Evolutionary conservation across 768 basidiomycete genomes (phyloP).

Genomic region (Phanerochaete carnosa): DNA sequence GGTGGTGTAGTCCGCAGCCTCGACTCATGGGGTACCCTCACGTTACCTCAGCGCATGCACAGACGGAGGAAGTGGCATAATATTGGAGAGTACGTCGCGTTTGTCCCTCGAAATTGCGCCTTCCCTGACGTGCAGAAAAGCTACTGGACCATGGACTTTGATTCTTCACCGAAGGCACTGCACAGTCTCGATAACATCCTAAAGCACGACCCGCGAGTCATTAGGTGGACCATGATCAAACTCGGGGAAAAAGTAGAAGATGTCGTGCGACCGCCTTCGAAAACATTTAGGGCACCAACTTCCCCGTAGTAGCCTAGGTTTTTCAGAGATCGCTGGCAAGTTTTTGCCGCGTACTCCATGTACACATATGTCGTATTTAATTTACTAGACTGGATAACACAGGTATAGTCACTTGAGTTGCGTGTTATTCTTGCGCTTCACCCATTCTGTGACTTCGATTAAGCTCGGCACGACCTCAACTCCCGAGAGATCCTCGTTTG

Average conservation of each 20-base stretch:
- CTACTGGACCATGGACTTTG: slow-evolving; percentile 91
- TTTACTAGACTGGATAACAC: neutral
- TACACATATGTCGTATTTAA: slow-evolving; percentile 5
- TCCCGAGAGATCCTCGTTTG: slow-evolving; percentile 37
- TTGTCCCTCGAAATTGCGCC: neutral
- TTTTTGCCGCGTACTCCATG: neutral
- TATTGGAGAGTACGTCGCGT: slow-evolving; percentile 72
- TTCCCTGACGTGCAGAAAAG: slow-evolving; percentile 33
- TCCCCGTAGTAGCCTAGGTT: neutral
- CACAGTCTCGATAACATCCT: slow-evolving; percentile 62
- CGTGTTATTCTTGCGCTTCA: slow-evolving; percentile 20
- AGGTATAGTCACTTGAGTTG: neutral
- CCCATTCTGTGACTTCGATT: slow-evolving; percentile 34
- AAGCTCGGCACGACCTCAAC: slow-evolving; percentile 38
- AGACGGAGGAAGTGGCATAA: slow-evolving; percentile 52
- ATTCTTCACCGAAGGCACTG: slow-evolving; percentile 74
- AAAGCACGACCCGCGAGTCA: slow-evolving; percentile 76
- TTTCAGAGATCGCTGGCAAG: neutral
- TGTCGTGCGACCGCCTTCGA: slow-evolving; percentile 41
- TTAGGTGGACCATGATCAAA: slow-evolving; percentile 80
- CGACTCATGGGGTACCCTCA: slow-evolving; percentile 68
- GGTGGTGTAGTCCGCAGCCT: slow-evolving; percentile 84
- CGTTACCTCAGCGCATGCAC: slow-evolving; percentile 74
- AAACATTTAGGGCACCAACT: slow-evolving; percentile 3
- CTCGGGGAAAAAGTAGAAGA: slow-evolving; percentile 73